phyloP scores from a whole-genome alignment of 2,329 filamentous ascomycete genomes.

The Diaporthe destruens region DNA sequence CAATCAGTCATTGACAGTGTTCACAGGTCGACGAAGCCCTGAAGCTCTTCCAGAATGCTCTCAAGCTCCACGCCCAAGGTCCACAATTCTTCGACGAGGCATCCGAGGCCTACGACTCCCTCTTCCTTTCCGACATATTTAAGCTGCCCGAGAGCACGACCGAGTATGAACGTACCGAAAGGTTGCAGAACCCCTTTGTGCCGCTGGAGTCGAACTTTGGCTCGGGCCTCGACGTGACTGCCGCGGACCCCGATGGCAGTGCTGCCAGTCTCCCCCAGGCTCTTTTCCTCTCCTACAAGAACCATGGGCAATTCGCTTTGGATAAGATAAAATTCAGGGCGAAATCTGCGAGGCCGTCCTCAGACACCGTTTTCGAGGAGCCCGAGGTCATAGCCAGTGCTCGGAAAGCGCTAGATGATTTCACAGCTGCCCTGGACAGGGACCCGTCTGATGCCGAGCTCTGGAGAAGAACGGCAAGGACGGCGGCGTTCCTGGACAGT shows the following conservation, averaged over 20 bases:
- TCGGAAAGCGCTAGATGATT: conserved; percentile 66
- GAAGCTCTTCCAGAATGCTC: conserved; percentile 90
- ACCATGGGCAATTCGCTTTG: conserved; percentile 91
- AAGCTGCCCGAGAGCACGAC: conserved; percentile 88
- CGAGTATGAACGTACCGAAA: conserved; percentile 81
- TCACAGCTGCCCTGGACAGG: conserved; percentile 70
- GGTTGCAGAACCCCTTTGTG: conserved; percentile 63
- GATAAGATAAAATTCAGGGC: conserved; percentile 74
- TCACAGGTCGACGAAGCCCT: conserved; percentile 91
- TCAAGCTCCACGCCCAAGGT: conserved; percentile 93
- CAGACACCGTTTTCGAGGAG: conserved; percentile 53
- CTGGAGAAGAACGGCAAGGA: conserved; percentile 71
- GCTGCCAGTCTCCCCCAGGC: conserved; percentile 89
- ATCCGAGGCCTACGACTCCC: conserved; percentile 81
- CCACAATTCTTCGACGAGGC: conserved; percentile 81
- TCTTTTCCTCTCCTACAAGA: conserved; percentile 94
- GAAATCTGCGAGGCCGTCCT: conserved; percentile 48
- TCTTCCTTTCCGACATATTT: conserved; percentile 95
- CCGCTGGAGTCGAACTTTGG: conserved; percentile 61
- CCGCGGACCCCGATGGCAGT: conserved; percentile 76
- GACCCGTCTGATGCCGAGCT: conserved; percentile 77
- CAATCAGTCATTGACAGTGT: no score
- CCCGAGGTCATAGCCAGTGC: conserved; percentile 54
- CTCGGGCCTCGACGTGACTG: conserved; percentile 66
- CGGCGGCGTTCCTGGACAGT: conserved; percentile 70